Base-by-base conservation (phyloP, 2,329 filamentous ascomycete species). In the Trichoderma sp. region DNA sequence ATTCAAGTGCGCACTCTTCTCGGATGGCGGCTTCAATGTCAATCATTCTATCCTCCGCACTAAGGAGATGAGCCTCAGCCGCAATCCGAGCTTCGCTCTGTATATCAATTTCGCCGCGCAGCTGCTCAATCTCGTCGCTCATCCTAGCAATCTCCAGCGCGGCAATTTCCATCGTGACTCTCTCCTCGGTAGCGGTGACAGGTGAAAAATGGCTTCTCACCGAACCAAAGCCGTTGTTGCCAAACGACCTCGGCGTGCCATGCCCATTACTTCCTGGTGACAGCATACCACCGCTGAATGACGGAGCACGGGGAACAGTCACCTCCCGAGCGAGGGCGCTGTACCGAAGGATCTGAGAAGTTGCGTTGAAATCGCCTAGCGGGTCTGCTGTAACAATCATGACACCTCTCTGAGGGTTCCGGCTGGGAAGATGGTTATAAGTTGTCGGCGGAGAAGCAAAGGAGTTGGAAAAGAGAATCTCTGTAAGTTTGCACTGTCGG, bases 321-420 rank as follows among this genome's bases (percentile, higher is more conserved):
- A 98, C 92, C 81, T 98, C 95, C 24, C 94, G 89, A 0, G 96
- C 96, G 5, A 99, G 86, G 0, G 96, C 95, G 27, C 93, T 96
- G 81, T 99, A 99, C 21, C 95, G 90, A 1, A 99, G 84, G 71
- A 99, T 98, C 77, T 98, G 96, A 5, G 93, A 96, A 0, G 96
- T 99, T 14, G 96, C 94, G 77, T 98, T 98, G 83, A 94, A 97
- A 79, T 99, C 96, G 47, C 96, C 95, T 14, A 92, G 81, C 0
- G 96, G 93, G 76, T 99, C 95, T 3, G 95, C 96, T 0, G 95
- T 97, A 19, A 98, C 95, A 68, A 99, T 92, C 94, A 99, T 98
- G 75, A 97, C 89, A 1, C 91, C 94, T 75, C 92, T 94, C 77
- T 98, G 96, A 0, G 93, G 92, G 72, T 89, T 88, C 19, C 90